Evolutionary conservation across 768 basidiomycete species (phyloP), one percentile per base, ranked within the genome.

Genomic region (Phanerochaete sordida): DNA sequence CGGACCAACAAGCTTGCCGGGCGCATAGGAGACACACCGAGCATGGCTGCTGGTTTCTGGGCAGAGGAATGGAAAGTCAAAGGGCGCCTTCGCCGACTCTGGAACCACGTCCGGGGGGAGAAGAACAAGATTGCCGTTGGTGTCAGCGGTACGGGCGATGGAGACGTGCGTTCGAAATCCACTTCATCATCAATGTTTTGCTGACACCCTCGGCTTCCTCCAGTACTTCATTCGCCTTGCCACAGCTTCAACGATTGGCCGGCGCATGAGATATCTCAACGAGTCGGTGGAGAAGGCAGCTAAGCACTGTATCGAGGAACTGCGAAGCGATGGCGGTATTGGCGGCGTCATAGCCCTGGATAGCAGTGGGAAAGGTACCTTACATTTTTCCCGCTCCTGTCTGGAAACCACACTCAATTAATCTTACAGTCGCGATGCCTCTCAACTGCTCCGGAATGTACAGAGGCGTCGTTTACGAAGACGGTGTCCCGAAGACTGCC

Each of bases 361-460:
- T 70, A 74, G 74, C 53, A 66, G 77, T 15, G 90, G 90, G n/a
- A 84, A 89, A 65, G 84, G 90, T 89, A 59, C 62, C 79, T 68
- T 12, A 4, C 19, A 16, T 43, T 9, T 43, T 11, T 11, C 19
- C 1, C n/a, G n/a, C n/a, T n/a, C 11, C 35, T 24, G 37, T 50
- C 11, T 27, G 13, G 21, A 30, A 45, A 30, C 19, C 35, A 9
- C 19, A 46, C 30, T 57, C 52, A 24, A 21, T 1, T 43, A 19
- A n/a, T 62, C 1, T 43, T 13, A 13, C 45, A 91, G 90, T 92
- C 46, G 76, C 88, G 0, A 82, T 89, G 76, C 83, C 88, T 6
- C 69, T 93, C 62, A 93, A 92, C 69, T 89, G 85, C 65, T 75
- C 80, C 21, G 89, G 91, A 8, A 93, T 93, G 91, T 93, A 91